These are phyloP conservation scores for Heliamphora pulchella DNA, from an alignment of 179 eudicot species.

Conservation along the genomic window DNA sequence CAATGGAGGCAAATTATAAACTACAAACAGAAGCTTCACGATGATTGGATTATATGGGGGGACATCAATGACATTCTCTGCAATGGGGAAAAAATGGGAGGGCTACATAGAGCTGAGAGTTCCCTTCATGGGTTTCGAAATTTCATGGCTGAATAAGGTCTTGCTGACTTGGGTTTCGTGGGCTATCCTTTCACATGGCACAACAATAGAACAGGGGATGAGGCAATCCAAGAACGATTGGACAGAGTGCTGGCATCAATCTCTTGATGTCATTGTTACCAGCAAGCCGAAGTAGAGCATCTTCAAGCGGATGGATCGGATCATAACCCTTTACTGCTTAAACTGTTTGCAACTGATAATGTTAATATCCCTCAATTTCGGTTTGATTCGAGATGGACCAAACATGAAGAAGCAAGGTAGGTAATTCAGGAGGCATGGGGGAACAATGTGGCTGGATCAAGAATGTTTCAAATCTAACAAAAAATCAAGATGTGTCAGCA, in stretches of 20 bases:
- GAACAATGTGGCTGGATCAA: neutral
- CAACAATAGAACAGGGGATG: neutral
- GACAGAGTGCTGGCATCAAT: neutral
- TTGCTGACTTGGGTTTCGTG: neutral
- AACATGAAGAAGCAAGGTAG: neutral
- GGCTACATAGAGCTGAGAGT: neutral
- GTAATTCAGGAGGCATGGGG: neutral
- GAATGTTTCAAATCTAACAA: neutral
- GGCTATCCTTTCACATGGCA: neutral
- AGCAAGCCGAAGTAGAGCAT: neutral
- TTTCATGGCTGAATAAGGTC: neutral
- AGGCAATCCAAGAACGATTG: neutral
- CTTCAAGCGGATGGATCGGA: neutral
- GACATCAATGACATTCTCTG: neutral
- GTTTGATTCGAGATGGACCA: neutral
- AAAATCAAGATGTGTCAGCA: neutral
- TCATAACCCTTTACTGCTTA: neutral
- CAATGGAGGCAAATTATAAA: neutral
- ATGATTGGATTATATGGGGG: neutral
- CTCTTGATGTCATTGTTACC: neutral
- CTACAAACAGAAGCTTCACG: neutral
- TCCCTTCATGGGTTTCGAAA: neutral
- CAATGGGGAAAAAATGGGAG: neutral
- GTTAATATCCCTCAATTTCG: neutral
- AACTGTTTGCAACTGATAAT: neutral